Conservation (phyloP, 306 rosid genomes). For the Vigna radiata region DNA sequence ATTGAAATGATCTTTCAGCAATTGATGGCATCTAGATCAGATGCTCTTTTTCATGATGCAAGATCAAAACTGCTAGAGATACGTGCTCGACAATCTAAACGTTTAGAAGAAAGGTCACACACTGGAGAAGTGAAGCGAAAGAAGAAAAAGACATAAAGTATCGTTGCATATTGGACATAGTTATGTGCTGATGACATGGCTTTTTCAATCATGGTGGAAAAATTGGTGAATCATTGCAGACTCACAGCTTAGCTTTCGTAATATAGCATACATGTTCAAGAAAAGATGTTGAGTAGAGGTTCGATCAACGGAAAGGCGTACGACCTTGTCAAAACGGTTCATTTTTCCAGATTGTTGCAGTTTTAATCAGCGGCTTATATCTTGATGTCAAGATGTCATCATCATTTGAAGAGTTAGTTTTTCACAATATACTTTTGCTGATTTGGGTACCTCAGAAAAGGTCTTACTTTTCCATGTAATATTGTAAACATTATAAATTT, state of each 20-base stretch:
- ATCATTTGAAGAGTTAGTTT: slow-evolving; percentile 34
- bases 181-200: slow-evolving; percentile 14
- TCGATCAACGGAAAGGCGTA: slow-evolving; percentile 26
- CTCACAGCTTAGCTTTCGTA: slow-evolving; percentile 31
- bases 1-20: slow-evolving; percentile 67
- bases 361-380: slow-evolving; percentile 3
- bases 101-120: slow-evolving; percentile 63
- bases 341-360: slow-evolving; percentile 29
- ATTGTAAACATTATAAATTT: slow-evolving; percentile 29
- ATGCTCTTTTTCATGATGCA: slow-evolving; percentile 80
- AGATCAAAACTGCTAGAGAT: slow-evolving; percentile 72
- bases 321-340: slow-evolving; percentile 13
- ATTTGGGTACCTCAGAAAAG: slow-evolving; percentile 12
- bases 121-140: slow-evolving; percentile 58
- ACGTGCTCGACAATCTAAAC: slow-evolving; percentile 80
- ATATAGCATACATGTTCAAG: neutral
- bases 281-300: slow-evolving; percentile 19
- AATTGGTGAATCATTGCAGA: slow-evolving; percentile 28
- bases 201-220: slow-evolving; percentile 6
- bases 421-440: slow-evolving; percentile 26
- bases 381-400: slow-evolving; percentile 29
- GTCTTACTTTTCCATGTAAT: neutral
- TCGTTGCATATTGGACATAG: slow-evolving; percentile 29
- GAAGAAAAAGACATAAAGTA: slow-evolving; percentile 56
- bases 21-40: slow-evolving; percentile 82